Evolutionary conservation across 495 filamentous ascomycete species (phyloP), one percentile per base, ranked within the genome.

Genomic region (Apodospora peruviana): DNA sequence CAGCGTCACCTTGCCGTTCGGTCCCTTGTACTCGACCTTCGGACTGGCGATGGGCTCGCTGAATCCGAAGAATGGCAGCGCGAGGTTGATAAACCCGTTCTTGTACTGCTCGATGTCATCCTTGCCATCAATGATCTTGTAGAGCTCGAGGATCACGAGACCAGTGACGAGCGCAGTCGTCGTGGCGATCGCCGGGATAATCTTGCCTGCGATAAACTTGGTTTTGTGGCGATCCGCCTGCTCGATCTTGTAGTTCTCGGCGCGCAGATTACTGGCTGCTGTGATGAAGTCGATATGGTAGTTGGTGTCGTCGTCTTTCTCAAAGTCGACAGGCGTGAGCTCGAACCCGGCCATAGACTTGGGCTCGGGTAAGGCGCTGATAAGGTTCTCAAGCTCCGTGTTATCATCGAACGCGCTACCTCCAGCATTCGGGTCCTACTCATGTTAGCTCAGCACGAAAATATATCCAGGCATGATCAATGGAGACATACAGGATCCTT

Each of bases 221-320:
- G 91, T 99, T 80, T 90, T 90, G 77, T 96, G 94, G 45, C 87
- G 79, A 60, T 99, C 90, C 0, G 94, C 91, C 51, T 83, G 79
- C 52, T 86, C 78, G 56, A 99, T 99, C 48, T 88, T 90, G 77
- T 99, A 99, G 67, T 99, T 99, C 61, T 95, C 86, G 5, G 94
- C 94, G 42, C 94, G 88, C 25, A 97, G 77, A 67, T 99, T 99
- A 74, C 90, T 96, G 46, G 91, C 89, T 1, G 90, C 90, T 7
- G 94, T 91, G 66, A 99, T 99, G 74, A 99, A 97, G 71, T 97
- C 93, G 65, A 99, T 99, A 72, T 99, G 94, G 65, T 90, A 78
- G 70, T 99, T 99, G 41, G 85, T 89, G 69, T 97, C 94, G 54
- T 99, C 93, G 58, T 99, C 94, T 76, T 99, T 99, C 73, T 99